Evolutionary conservation across 371 early-diverging fungal genomes (phyloP).

Genomic region (Zychaea mexicana): DNA sequence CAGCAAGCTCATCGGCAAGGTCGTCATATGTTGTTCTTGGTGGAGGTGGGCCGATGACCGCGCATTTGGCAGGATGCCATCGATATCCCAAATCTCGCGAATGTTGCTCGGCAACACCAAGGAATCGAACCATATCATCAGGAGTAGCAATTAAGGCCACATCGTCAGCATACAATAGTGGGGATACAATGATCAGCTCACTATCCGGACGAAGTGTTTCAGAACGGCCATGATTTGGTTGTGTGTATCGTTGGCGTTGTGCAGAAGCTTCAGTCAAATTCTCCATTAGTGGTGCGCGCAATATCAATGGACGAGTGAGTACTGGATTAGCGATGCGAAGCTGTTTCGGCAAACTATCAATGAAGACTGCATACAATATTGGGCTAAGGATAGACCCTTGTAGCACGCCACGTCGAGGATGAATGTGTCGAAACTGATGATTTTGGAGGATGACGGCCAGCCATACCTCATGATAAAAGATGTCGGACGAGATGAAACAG

Average conservation of each 20-base stretch:
- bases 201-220: not conserved
- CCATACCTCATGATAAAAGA: not conserved
- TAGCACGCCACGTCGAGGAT: not conserved
- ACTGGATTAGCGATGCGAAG: not conserved
- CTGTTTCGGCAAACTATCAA: not conserved
- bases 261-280: not conserved
- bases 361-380: not conserved
- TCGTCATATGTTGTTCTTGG: too few species aligned
- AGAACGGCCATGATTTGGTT: not conserved
- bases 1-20: not conserved
- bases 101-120: constrained; percentile 12
- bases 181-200: not conserved
- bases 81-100: not conserved
- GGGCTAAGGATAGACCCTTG: not conserved
- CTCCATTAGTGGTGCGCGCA: not conserved
- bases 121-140: not conserved
- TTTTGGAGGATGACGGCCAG: not conserved
- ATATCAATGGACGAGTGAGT: not conserved
- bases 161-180: too few species aligned
- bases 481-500: not conserved
- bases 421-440: not conserved
- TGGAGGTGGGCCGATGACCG: not conserved
- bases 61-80: constrained; percentile 25
- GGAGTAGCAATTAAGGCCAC: constrained; percentile 12
- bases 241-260: not conserved